These are phyloP conservation scores for Candida methanosorbosa DNA, from an alignment of 805 yeast species.

Conservation along the genomic window DNA sequence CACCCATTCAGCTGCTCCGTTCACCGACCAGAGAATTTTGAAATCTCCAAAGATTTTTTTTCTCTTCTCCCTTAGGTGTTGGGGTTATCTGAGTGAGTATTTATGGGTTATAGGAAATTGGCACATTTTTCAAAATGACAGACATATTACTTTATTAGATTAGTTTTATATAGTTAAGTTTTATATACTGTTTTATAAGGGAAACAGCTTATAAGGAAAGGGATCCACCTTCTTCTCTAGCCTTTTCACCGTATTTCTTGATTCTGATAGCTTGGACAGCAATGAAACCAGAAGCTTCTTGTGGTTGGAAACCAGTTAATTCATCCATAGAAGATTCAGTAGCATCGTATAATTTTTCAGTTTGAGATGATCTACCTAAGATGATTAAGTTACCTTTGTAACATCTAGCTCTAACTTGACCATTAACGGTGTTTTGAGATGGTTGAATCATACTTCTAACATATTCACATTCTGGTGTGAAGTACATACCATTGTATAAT, in stretches of 20 bases:
- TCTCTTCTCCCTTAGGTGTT: no score
- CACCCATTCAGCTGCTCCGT: no score
- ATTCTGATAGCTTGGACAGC: conserved; percentile 97
- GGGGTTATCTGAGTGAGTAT: no score
- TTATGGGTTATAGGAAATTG: no score
- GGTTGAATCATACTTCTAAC: conserved; percentile 90
- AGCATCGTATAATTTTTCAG: conserved; percentile 96
- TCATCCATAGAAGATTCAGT: conserved; percentile 99
- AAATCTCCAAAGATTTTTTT: no score
- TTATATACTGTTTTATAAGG: background rate
- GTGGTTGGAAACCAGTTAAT: conserved; percentile 94
- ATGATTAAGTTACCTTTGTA: conserved; percentile 85
- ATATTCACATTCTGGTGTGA: conserved; percentile 97
- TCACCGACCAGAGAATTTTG: no score
- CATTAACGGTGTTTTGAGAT: conserved; percentile 92
- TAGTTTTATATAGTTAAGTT: background rate
- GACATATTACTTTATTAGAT: no score
- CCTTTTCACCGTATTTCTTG: conserved; percentile 95
- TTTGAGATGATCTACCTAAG: conserved; percentile 89
- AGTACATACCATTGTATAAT: conserved; percentile 95
- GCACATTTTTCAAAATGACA: no score
- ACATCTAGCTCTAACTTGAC: conserved; percentile 86
- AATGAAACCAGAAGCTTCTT: conserved; percentile 95
- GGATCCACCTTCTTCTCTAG: conserved; percentile 64
- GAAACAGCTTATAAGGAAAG: conserved; percentile 30